Evolutionary conservation across 305 asterid species (phyloP).

Genomic region (Nicotiana rustica): DNA sequence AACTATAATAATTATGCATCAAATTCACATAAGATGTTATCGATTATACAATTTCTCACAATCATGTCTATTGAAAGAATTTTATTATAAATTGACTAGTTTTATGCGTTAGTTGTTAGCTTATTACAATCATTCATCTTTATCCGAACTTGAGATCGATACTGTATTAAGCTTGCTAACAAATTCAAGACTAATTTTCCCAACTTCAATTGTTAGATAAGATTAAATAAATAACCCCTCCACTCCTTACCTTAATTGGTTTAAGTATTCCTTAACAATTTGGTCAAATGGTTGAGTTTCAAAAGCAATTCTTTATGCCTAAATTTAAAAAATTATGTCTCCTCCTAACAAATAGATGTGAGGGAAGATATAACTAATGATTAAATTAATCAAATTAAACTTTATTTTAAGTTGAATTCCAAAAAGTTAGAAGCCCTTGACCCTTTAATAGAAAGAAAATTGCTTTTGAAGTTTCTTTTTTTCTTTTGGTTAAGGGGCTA

Average conservation of each 20-base stretch:
- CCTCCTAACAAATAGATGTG: not conserved
- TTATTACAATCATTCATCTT: not conserved
- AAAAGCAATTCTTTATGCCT: too few relatives aligned
- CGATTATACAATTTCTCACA: not conserved
- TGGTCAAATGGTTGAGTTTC: too few relatives aligned
- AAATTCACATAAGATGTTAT: not conserved
- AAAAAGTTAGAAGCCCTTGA: not conserved
- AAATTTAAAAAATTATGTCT: too few relatives aligned
- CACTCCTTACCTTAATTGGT: too few relatives aligned
- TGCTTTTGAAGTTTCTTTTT: slow-evolving; percentile 24
- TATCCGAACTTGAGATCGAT: not conserved
- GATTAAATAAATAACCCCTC: too few relatives aligned
- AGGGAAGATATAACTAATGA: not conserved
- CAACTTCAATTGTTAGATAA: not conserved
- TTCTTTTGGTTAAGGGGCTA: not conserved
- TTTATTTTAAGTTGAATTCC: not conserved
- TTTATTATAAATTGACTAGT: not conserved
- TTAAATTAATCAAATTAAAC: slow-evolving; percentile 2
- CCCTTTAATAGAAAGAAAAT: not conserved
- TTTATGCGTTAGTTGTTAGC: not conserved
- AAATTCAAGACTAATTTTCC: not conserved
- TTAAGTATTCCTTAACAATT: too few relatives aligned
- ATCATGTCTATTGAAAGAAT: not conserved
- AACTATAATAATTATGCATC: not conserved
- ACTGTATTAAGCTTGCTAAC: not conserved